Conservation (phyloP, 345 rosid genomes). For the Eucalyptus coolabah region DNA sequence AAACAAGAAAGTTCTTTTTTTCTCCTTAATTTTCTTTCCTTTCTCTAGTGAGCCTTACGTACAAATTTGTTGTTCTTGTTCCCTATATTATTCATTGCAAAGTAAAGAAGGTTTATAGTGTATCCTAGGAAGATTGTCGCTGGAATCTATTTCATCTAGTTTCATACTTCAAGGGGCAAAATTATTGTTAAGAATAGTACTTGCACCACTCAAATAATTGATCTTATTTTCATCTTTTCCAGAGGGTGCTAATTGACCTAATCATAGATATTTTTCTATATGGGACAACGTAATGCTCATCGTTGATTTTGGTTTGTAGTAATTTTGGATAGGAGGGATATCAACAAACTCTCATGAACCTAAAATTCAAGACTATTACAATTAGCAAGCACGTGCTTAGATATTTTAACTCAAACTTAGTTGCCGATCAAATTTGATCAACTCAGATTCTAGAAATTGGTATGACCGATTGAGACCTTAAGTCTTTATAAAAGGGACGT, state of each 20-base stretch:
- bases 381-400: background rate
- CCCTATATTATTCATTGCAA: background rate
- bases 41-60: background rate
- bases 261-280: background rate
- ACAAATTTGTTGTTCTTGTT: background rate
- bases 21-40: background rate
- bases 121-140: background rate
- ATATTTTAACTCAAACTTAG: background rate
- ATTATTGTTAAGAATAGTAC: background rate
- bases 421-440: background rate
- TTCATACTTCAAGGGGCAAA: background rate
- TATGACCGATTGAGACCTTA: background rate
- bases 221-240: background rate
- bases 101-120: background rate
- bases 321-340: background rate
- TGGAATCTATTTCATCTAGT: accelerated
- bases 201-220: background rate
- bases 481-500: background rate
- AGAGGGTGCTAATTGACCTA: background rate
- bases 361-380: background rate
- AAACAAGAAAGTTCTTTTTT: background rate
- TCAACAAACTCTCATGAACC: background rate
- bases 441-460: background rate
- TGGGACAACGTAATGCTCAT: background rate
- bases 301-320: background rate